Evolutionary conservation across 2,329 filamentous ascomycete genomes (phyloP), one percentile per base, ranked within the genome.

Genomic region (Tolypocladium ovalisporum): DNA sequence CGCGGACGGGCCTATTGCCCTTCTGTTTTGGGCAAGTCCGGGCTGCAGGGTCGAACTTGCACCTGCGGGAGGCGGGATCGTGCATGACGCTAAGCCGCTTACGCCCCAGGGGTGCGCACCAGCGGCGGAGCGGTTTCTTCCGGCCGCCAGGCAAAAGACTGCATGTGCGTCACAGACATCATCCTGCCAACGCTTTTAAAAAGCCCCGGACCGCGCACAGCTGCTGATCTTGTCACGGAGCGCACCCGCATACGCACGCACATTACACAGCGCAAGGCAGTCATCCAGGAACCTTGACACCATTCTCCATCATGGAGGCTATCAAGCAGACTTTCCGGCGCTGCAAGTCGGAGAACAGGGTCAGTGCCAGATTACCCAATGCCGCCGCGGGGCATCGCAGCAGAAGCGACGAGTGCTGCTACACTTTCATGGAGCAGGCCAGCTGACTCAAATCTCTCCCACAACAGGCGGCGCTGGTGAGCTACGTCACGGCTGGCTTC

Each of bases 401-500:
- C 19, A 24, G 32, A 8, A n/a, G 22, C 22, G n/a, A n/a, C 40
- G 27, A 24, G 10, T 22, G n/a, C 8, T 17, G n/a, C 19, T 7
- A 51, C 13, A 35, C 55, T 34, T 24, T 4, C 22, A 42, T 34
- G 22, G 19, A 24, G 19, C 22, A 22, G 32, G 27, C 34, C 29
- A 12, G 34, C 34, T 53, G 53, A 60, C 40, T 22, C 54, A 29
- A 37, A 27, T 17, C 27, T 54, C 42, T 57, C 40, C 34, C 52
- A 13, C 29, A 67, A 62, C 71, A 94, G 82, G 79, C 89, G 63
- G 93, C 94, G 54, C 81, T 99, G 61, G 90, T 99, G 62, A 92
- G 92, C 34, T 99, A 99, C 79, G 90, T 97, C 69, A 99, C 94
- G 32, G 92, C 93, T 58, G 94, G 94, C 57, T 99, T 86, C 70